Conservation (phyloP, 1,139 yeast species). For the Saccharomycopsis hybrid region DNA sequence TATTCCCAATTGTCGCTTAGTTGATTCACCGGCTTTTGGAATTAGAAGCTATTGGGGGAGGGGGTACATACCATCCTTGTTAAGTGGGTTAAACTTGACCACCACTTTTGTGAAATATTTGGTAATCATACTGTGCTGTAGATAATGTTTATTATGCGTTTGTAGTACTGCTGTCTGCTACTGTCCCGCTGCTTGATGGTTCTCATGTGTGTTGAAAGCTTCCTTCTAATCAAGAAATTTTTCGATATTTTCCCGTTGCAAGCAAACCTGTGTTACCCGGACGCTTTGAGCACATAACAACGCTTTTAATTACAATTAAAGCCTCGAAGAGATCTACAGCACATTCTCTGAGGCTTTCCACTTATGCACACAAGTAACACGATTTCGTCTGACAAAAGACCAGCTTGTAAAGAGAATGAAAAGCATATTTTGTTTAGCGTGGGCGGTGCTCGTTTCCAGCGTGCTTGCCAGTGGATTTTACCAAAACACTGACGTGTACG, state of each 20-base stretch:
- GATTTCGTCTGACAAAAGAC: neutral
- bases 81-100: constrained; percentile 75
- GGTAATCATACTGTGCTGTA: constrained; percentile 56
- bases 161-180: neutral
- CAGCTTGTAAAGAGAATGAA: no score
- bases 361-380: neutral
- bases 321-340: no score
- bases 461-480: constrained; percentile 15
- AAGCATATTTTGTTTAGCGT: neutral
- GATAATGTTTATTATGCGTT: neutral
- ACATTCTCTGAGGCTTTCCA: neutral
- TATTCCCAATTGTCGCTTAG: no score
- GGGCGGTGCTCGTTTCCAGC: neutral
- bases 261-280: no score
- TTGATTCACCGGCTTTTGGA: no score
- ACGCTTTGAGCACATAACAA: no score
- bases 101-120: constrained; percentile 75
- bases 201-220: no score
- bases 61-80: constrained; percentile 43
- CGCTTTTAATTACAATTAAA: no score
- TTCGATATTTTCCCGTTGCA: no score
- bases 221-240: no score
- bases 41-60: no score
- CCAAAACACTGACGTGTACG: constrained; percentile 38
- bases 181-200: no score